phyloP scores from a whole-genome alignment of 2,329 filamentous ascomycete genomes.

The Ophiostoma populinum region DNA sequence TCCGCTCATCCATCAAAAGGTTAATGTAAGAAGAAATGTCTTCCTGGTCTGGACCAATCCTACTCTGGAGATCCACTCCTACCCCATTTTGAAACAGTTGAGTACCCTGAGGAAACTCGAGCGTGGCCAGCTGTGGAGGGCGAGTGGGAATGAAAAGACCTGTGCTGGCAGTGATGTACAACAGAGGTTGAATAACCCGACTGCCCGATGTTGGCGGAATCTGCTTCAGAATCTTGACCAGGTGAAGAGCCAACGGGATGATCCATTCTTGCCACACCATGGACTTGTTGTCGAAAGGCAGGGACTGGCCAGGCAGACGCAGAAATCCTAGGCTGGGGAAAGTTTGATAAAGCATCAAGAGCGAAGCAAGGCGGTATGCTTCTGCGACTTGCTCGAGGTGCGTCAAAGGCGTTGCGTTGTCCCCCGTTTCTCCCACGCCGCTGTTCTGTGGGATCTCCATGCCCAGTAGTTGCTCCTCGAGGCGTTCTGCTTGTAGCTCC shows the following conservation, averaged over 20 bases:
- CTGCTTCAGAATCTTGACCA: background rate
- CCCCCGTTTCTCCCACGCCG: background rate
- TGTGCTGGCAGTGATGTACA: background rate
- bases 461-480: background rate
- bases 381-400: background rate
- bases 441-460: constrained; percentile 1
- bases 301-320: background rate
- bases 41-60: background rate
- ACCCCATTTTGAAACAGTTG: background rate
- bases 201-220: constrained; percentile 1
- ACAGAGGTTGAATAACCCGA: background rate
- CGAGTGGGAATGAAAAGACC: background rate
- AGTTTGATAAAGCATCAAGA: background rate
- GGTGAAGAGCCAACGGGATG: background rate
- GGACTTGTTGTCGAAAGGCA: background rate
- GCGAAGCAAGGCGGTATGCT: background rate
- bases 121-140: background rate
- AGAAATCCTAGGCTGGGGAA: constrained; percentile 1
- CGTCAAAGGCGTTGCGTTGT: background rate
- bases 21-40: background rate
- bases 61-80: too few relatives aligned
- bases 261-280: constrained; percentile 3
- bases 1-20: background rate
- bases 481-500: background rate
- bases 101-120: background rate